phyloP scores from a whole-genome alignment of 2,329 filamentous ascomycete species.

The Fusarium domesticum region DNA sequence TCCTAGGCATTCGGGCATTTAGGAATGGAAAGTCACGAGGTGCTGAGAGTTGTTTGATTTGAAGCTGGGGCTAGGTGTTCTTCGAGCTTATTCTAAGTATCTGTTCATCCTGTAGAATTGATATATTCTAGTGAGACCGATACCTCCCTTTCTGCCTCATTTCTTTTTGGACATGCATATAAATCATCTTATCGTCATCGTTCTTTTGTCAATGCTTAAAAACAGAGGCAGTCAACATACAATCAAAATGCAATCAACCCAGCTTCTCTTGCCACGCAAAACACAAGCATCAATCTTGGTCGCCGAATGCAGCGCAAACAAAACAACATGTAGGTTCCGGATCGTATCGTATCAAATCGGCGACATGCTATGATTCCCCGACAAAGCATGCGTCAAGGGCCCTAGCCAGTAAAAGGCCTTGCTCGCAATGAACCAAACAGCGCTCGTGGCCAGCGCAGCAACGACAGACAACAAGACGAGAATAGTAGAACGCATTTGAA shows the following conservation, averaged over 20 bases:
- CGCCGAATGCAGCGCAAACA: no score
- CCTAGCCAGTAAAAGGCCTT: conserved; percentile 14
- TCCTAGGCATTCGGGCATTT: no score
- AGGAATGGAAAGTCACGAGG: not conserved
- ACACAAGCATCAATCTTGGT: no score
- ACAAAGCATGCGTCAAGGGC: conserved; percentile 7
- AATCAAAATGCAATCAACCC: no score
- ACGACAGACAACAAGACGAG: conserved; percentile 45
- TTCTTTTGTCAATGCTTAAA: no score
- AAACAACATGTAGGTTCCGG: no score
- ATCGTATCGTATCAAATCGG: not conserved
- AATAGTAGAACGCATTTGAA: conserved; percentile 56
- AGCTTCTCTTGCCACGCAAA: no score
- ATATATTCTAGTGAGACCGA: not conserved
- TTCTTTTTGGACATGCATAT: no score
- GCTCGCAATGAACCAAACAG: conserved; percentile 15
- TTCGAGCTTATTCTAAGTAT: not conserved
- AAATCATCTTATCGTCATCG: no score
- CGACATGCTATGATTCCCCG: conserved; percentile 8
- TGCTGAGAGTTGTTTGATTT: not conserved
- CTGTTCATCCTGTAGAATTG: not conserved
- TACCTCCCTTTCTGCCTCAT: not conserved
- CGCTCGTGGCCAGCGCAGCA: conserved; percentile 8
- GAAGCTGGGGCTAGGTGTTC: not conserved
- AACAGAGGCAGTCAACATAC: no score